Evolutionary conservation across 1,284 basidiomycete genomes (phyloP).

Genomic region (Ganoderma boninense): DNA sequence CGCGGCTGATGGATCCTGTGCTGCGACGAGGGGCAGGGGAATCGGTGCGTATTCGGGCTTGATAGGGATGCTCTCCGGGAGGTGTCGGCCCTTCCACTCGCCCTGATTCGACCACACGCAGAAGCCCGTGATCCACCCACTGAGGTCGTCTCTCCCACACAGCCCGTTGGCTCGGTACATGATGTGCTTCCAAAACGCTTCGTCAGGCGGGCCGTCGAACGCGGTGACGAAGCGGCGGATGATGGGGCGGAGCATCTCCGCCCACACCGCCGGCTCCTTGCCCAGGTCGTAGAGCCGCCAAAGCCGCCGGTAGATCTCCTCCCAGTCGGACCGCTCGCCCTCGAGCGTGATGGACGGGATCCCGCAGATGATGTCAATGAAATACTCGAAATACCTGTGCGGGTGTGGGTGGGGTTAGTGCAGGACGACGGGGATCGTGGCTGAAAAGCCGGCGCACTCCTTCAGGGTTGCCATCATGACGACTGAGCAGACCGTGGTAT

Average conservation of each 20-base stretch:
- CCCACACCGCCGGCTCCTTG: conserved; percentile 43
- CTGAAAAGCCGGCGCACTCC: conserved; percentile 8
- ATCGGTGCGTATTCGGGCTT: neutral
- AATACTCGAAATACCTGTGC: conserved; percentile 46
- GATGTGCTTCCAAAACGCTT: conserved; percentile 48
- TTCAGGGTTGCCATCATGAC: conserved; percentile 56
- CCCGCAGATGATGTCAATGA: conserved; percentile 46
- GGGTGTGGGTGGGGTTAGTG: neutral
- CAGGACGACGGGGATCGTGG: neutral
- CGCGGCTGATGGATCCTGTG: neutral
- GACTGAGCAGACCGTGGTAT: conserved; percentile 50
- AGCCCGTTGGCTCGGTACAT: conserved; percentile 24
- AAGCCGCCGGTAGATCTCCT: conserved; percentile 42
- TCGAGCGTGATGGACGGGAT: conserved; percentile 59
- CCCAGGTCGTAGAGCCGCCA: conserved; percentile 49
- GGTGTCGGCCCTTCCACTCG: neutral
- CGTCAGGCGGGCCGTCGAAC: conserved; percentile 44
- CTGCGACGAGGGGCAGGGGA: neutral
- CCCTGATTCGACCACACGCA: conserved; percentile 48
- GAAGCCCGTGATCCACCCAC: conserved; percentile 51
- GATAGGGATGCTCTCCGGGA: neutral
- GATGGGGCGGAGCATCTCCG: conserved; percentile 47
- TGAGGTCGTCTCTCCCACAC: conserved; percentile 38
- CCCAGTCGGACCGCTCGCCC: conserved; percentile 49
- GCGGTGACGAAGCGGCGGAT: conserved; percentile 46